phyloP scores from a whole-genome alignment of 805 yeast genomes.

The Kuraishia molischiana region DNA sequence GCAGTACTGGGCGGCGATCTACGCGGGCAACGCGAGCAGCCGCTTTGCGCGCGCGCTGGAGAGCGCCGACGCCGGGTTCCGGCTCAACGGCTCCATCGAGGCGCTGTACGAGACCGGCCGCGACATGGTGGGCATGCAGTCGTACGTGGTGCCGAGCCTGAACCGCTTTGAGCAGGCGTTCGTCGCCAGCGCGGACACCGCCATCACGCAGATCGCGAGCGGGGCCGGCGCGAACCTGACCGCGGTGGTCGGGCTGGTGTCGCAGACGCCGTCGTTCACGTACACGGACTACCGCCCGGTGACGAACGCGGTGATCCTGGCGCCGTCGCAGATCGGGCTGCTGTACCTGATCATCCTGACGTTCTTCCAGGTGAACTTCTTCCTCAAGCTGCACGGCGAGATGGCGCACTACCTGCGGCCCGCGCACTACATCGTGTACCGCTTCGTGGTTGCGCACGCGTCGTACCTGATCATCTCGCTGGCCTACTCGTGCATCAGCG shows the following conservation, averaged over 20 bases:
- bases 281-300: constrained; percentile 40
- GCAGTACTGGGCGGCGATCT: constrained; percentile 54
- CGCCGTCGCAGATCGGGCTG: constrained; percentile 69
- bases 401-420: constrained; percentile 34
- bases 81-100: constrained; percentile 16
- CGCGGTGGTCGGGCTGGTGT: constrained; percentile 13
- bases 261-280: constrained; percentile 8
- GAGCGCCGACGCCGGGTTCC: constrained; percentile 20
- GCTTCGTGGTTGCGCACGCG: constrained; percentile 38
- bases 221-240: constrained; percentile 14
- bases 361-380: constrained; percentile 61
- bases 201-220: constrained; percentile 18
- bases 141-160: constrained; percentile 36
- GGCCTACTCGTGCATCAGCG: constrained; percentile 47
- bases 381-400: constrained; percentile 38
- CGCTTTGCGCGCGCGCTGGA: constrained; percentile 28
- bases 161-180: constrained; percentile 23
- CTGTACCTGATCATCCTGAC: constrained; percentile 64
- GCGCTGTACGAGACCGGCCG: constrained; percentile 52
- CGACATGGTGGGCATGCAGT: constrained; percentile 39
- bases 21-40: constrained; percentile 39
- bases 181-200: constrained; percentile 10
- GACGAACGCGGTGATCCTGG: constrained; percentile 38
- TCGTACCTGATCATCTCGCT: constrained; percentile 51
- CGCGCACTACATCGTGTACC: constrained; percentile 40